These are phyloP conservation scores for Solanum lycopersicoides DNA, from an alignment of 257 asterid genomes.

Conservation along the genomic window DNA sequence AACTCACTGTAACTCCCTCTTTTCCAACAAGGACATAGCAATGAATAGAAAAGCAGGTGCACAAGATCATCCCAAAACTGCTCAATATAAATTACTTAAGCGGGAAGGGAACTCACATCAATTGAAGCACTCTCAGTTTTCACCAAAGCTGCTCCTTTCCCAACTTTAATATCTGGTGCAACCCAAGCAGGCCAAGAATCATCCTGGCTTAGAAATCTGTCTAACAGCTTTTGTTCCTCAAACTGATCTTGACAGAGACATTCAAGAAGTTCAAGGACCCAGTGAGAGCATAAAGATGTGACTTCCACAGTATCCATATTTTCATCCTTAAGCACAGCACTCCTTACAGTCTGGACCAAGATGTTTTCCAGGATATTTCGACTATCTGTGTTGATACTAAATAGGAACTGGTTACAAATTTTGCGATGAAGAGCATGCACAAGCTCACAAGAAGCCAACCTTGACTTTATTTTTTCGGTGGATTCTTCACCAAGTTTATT, in stretches of 20 bases:
- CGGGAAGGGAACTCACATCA: constrained; percentile 44
- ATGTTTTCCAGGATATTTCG: constrained; percentile 37
- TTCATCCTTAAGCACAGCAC: constrained; percentile 35
- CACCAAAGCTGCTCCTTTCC: constrained; percentile 25
- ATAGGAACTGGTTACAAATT: constrained; percentile 33
- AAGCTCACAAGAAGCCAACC: constrained; percentile 55
- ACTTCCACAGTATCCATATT: constrained; percentile 34
- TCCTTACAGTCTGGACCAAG: constrained; percentile 47
- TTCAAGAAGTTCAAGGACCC: constrained; percentile 58
- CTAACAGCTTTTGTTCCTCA: constrained; percentile 77
- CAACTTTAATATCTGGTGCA: constrained; percentile 32
- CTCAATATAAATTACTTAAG: background rate
- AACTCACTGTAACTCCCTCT: background rate
- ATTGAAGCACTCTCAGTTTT: constrained; percentile 25
- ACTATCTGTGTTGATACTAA: constrained; percentile 21
- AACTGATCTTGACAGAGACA: constrained; percentile 48
- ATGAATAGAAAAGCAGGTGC: background rate
- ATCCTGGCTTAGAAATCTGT: constrained; percentile 45
- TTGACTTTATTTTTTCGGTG: constrained; percentile 24
- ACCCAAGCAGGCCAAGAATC: constrained; percentile 71
- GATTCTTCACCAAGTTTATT: constrained; percentile 37
- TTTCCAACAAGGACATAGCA: background rate
- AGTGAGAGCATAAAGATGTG: constrained; percentile 59
- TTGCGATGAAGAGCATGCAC: constrained; percentile 40
- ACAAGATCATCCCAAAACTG: background rate